Evolutionary conservation across 192 early-diverging fungal genomes (phyloP), one percentile per base, ranked within the genome.

Genomic region (Phlyctochytrium planicorne): DNA sequence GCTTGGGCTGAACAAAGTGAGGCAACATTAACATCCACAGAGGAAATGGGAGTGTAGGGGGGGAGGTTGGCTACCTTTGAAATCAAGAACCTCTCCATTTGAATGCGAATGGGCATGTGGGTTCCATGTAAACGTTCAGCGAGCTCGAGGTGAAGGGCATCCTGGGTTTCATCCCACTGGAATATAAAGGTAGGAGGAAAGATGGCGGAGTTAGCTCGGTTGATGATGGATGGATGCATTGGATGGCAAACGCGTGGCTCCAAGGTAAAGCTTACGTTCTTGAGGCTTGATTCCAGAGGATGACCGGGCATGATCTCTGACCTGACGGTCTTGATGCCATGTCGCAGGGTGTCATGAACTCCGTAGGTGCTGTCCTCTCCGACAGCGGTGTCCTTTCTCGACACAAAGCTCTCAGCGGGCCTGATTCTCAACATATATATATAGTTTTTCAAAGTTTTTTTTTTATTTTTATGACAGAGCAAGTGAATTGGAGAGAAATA

Each of bases 31-130:
- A 68, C 6, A 66, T 72, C 30, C 68, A 59, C 14, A 59, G 4
- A 53, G 32, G n/a, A 12, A 59, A 59, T 59, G n/a, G 47, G 0
- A n/a, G 50, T 52, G 24, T 52, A 52, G 24, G 2, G 50, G n/a
- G 12, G 12, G 12, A n/a, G 20, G 50, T 52, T 52, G 50, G 24
- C 10, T 47, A 47, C 40, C 40, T 47, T 47, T 14, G 40, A 47
- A 20, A 47, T 47, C 40, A 47, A 47, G 40, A 14, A 82, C 59
- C 87, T 82, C 72, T 97, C 95, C 95, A 97, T 97, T 68, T 93
- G 90, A 74, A 93, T 79, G 68, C 91, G 88, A 71, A 98, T 80
- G 32, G 95, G 97, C n/a, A 91, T 91, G 71, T 96, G 93, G 60
- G 94, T 78, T 27, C 95, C 97, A 72, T 93, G 92, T 23, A 88